These are phyloP conservation scores for Cryptococcus deneoformans DNA, from an alignment of 1,284 basidiomycete species.

Conservation along the genomic window DNA sequence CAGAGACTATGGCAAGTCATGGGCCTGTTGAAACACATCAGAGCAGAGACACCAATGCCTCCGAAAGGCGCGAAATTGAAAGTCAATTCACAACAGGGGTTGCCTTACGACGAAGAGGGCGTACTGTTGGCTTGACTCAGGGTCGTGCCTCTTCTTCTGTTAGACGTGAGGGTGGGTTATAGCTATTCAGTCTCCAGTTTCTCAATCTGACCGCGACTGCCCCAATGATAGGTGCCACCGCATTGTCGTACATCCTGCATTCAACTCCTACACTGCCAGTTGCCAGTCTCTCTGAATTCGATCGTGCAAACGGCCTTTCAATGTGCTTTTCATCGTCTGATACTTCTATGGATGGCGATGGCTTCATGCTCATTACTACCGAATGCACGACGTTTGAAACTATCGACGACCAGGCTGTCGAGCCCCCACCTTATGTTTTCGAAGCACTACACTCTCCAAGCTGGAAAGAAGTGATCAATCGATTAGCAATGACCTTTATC, in stretches of 20 bases:
- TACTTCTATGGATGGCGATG: constrained; percentile 10
- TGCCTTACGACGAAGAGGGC: too few relatives aligned
- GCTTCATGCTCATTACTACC: constrained; percentile 17
- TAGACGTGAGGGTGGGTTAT: constrained; percentile 22
- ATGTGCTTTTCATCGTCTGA: constrained; percentile 14
- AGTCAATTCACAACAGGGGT: too few relatives aligned
- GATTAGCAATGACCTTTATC: constrained; percentile 23
- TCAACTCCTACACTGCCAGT: constrained; percentile 26
- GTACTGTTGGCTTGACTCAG: background rate
- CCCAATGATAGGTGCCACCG: constrained; percentile 17
- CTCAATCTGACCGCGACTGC: too few relatives aligned
- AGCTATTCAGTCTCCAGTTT: background rate
- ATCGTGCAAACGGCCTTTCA: constrained; percentile 6
- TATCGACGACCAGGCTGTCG: background rate
- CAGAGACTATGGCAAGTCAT: background rate
- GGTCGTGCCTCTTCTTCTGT: constrained; percentile 4
- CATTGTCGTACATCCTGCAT: constrained; percentile 29
- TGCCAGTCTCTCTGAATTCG: background rate
- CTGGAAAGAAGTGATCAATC: constrained; percentile 24
- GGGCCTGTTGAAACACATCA: background rate
- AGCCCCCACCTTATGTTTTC: constrained; percentile 9
- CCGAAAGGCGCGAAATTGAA: too few relatives aligned
- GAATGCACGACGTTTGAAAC: background rate
- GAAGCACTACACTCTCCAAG: constrained; percentile 16
- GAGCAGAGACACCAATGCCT: background rate